Conservation (phyloP, 805 yeast species). For the Phaffomyces thermotolerans region DNA sequence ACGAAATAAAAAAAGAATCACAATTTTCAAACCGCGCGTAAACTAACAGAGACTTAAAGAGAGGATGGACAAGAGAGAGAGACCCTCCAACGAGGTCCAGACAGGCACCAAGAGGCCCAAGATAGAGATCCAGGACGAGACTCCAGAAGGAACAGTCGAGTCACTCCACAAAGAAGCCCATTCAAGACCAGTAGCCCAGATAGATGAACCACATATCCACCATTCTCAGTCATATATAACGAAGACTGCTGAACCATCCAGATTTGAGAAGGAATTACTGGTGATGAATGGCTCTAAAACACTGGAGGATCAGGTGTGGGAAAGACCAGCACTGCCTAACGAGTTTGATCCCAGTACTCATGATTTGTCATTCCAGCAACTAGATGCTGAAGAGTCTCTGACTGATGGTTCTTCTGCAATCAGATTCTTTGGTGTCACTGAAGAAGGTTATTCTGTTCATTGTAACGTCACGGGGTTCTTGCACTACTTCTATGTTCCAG, state of each 20-base stretch:
- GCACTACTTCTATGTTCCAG: constrained; percentile 89
- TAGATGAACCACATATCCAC: constrained; percentile 16
- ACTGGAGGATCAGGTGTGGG: constrained; percentile 34
- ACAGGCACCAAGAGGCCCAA: constrained; percentile 12
- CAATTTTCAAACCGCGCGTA: neutral
- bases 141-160: constrained; percentile 17
- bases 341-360: constrained; percentile 39
- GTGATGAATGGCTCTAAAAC: constrained; percentile 29
- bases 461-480: constrained; percentile 85
- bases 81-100: neutral
- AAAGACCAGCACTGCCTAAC: constrained; percentile 49
- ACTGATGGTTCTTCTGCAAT: constrained; percentile 55
- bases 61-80: constrained; percentile 2
- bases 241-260: constrained; percentile 32
- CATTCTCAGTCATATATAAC: constrained; percentile 25
- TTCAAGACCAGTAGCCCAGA: constrained; percentile 17
- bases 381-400: constrained; percentile 85
- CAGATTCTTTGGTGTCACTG: constrained; percentile 89
- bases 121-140: constrained; percentile 6
- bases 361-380: constrained; percentile 77
- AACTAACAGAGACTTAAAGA: neutral
- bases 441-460: constrained; percentile 77
- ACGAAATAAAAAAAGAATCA: neutral
- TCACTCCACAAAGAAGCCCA: constrained; percentile 21
- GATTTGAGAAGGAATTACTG: constrained; percentile 46